Evolutionary conservation across 179 eudicot genomes (phyloP).

Genomic region (Carnegiea gigantea): DNA sequence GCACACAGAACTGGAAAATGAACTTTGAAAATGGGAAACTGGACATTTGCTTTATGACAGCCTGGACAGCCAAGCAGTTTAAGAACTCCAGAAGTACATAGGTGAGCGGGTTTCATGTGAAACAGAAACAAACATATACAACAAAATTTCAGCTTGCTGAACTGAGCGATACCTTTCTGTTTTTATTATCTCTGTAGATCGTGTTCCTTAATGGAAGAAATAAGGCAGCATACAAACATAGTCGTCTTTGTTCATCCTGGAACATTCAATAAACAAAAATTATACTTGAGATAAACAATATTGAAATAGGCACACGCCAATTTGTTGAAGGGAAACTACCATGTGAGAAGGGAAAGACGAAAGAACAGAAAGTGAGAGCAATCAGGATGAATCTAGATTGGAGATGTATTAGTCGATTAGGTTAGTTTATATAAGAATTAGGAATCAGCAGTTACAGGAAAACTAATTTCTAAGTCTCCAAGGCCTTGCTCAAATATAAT

Average conservation of each 20-base stretch:
- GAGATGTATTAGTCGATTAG: too few species aligned
- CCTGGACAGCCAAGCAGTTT: background rate
- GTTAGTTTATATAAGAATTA: background rate
- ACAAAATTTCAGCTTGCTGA: background rate
- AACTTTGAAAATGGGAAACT: background rate
- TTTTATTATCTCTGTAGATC: conserved; percentile 56
- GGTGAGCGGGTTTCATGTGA: background rate
- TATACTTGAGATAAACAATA: background rate
- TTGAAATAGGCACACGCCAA: background rate
- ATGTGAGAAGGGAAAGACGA: background rate
- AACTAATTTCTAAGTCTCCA: background rate
- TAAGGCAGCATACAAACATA: conserved; percentile 70
- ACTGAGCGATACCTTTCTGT: conserved; percentile 50
- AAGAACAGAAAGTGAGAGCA: background rate
- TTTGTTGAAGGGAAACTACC: background rate
- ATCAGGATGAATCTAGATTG: background rate
- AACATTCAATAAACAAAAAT: conserved; percentile 8
- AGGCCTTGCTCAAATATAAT: background rate
- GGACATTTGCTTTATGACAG: background rate
- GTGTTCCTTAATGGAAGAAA: conserved; percentile 64
- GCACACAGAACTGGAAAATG: background rate
- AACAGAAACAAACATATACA: background rate
- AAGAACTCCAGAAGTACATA: background rate
- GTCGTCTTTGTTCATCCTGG: conserved; percentile 81
- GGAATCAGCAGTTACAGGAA: background rate